A percentile compares a stretch with the other conserved stretches of the same genome.
Conservation (phyloP, 2,329 filamentous ascomycete species). For the Neoascochyta sp. region DNA sequence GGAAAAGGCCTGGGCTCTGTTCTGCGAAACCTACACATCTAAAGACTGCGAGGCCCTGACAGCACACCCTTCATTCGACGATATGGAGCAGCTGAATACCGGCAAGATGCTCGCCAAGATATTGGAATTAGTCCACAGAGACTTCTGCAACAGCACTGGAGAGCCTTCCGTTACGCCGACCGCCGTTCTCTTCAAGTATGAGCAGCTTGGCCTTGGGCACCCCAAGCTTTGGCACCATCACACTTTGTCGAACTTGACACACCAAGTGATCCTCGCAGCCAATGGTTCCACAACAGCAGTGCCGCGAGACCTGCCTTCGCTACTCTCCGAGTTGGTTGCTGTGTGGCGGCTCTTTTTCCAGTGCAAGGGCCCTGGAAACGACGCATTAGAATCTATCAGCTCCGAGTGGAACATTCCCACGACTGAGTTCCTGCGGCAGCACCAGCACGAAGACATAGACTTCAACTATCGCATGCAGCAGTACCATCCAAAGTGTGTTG, state of each 20-base stretch:
- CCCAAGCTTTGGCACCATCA: slow-evolving; percentile 18
- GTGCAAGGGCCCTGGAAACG: slow-evolving; percentile 16
- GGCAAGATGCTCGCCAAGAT: slow-evolving; percentile 23
- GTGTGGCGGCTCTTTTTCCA: slow-evolving; percentile 37
- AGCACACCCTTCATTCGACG: slow-evolving; percentile 14
- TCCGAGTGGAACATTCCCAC: slow-evolving; percentile 26
- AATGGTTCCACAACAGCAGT: slow-evolving; percentile 4
- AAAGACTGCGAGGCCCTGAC: slow-evolving; percentile 28
- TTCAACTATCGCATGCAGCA: slow-evolving; percentile 25
- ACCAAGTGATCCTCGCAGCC: slow-evolving; percentile 18
- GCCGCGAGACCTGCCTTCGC: slow-evolving; percentile 13
- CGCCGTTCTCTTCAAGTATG: slow-evolving; percentile 24
- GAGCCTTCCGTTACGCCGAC: slow-evolving; percentile 18
- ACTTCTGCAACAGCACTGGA: slow-evolving; percentile 15
- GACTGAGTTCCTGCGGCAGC: slow-evolving; percentile 6
- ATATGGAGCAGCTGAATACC: slow-evolving; percentile 15
- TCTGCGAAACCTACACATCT: slow-evolving; percentile 26
- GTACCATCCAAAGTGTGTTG: slow-evolving; percentile 20
- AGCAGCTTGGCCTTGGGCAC: slow-evolving; percentile 26
- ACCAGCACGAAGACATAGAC: slow-evolving; percentile 3
- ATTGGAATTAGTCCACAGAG: slow-evolving; percentile 8
- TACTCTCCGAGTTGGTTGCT: slow-evolving; percentile 29
- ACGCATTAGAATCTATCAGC: slow-evolving; percentile 16
- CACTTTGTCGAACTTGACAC: slow-evolving; percentile 21
- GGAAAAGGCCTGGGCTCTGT: slow-evolving; percentile 26